Evolutionary conservation across 1,139 yeast species (phyloP), one percentile per base, ranked within the genome.

Genomic region (Spencermartinsiella ligniputridi): DNA sequence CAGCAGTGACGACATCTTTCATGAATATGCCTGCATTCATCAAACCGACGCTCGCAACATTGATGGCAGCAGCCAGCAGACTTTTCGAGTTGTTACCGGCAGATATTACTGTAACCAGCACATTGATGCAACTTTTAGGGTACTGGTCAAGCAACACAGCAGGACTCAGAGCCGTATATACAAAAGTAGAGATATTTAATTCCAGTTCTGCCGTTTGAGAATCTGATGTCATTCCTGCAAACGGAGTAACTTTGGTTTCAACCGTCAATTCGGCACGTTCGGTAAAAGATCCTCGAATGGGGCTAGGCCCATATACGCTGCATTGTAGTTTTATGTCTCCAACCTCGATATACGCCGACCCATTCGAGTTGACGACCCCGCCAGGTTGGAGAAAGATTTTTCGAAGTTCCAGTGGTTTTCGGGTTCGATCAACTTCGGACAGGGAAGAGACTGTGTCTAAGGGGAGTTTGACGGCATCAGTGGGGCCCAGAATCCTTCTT

Each of bases 271-370:
- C 72, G 1, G 94, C 94, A 46, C 79, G 71, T 35, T 83, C 81
- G 27, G 79, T 72, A 61, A 85, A 86, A 1, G 87, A 76, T 0
- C 90, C 89, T 50, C 87, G 72, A 40, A 85, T 81, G 4, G 97
- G 96, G 52, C 92, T 74, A 9, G 97, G 97, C 0, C 97, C 97
- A 63, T 83, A 87, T 0, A 90, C 83, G 1, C 89, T 75, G 1
- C 83, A 82, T 49, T 83, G 79, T 5, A 89, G 67, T 34, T 81
- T 72, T 24, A 79, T 76, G 41, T 74, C 75, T 13, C 77, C 83
- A 11, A 76, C 72, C 62, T 90, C 97, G 32, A 87, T 62, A 56
- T 83, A 85, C 11, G 94, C 76, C 8, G 96, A 87, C 1, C 97
- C 97, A 57, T 82, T 83, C 38, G 92, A 83, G 53, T 85, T 86